These are phyloP conservation scores for Candida qinlingensis DNA, from an alignment of 805 yeast genomes.

Conservation along the genomic window DNA sequence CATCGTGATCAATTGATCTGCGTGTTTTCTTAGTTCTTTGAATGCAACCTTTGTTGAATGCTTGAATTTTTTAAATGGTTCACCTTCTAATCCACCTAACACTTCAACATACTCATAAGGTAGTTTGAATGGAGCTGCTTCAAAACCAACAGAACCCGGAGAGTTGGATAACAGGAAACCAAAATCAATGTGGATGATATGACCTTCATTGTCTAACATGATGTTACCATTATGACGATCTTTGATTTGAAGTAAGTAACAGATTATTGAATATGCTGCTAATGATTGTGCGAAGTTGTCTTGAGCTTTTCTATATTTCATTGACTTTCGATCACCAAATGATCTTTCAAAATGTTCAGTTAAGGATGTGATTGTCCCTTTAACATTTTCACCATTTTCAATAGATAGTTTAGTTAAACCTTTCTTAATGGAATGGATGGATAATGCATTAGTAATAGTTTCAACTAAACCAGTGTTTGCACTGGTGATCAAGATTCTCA, in stretches of 20 bases:
- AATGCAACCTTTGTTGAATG: conserved; percentile 67
- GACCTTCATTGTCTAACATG: conserved; percentile 95
- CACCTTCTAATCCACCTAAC: conserved; percentile 72
- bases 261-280: conserved; percentile 88
- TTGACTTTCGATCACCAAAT: conserved; percentile 59
- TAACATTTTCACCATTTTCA: conserved; percentile 60
- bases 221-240: conserved; percentile 97
- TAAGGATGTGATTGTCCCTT: conserved; percentile 65
- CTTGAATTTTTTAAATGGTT: conserved; percentile 54
- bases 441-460: conserved; percentile 90
- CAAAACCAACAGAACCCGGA: conserved; percentile 96
- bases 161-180: conserved; percentile 90
- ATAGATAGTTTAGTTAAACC: conserved; percentile 75
- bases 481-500: conserved; percentile 89
- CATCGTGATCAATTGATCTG: conserved; percentile 71
- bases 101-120: conserved; percentile 86
- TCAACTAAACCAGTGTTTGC: conserved; percentile 90
- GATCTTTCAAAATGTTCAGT: conserved; percentile 73
- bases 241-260: conserved; percentile 86
- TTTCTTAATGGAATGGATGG: conserved; percentile 91
- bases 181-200: conserved; percentile 90
- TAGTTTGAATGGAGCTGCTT: conserved; percentile 94
- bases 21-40: conserved; percentile 62
- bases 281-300: conserved; percentile 79
- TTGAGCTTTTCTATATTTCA: conserved; percentile 67